A percentile compares a stretch with the other conserved stretches of the same genome.
Conservation (phyloP, 257 asterid genomes). For the Marsdenia floribunda region DNA sequence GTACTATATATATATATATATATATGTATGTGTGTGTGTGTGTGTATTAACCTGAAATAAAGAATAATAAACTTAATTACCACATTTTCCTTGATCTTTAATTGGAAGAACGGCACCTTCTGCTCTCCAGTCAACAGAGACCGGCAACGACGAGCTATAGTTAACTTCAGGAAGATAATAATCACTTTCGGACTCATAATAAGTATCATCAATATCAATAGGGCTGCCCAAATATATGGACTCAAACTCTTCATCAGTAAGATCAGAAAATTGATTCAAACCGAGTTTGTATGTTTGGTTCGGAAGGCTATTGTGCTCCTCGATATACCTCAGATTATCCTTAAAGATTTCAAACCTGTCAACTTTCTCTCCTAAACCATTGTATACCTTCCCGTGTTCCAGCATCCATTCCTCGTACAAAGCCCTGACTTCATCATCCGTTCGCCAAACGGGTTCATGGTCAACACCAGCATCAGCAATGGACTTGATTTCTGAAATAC, state of each 20-base stretch:
- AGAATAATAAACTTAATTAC: constrained; percentile 22
- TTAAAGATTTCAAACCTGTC: constrained; percentile 63
- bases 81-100: constrained; percentile 77
- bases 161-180: constrained; percentile 38
- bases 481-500: constrained; percentile 47
- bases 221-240: constrained; percentile 41
- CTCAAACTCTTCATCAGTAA: constrained; percentile 62
- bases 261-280: constrained; percentile 66
- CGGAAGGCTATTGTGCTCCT: constrained; percentile 46
- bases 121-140: constrained; percentile 70
- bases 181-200: constrained; percentile 28
- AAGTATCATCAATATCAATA: constrained; percentile 23
- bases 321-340: constrained; percentile 61
- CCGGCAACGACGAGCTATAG: constrained; percentile 44
- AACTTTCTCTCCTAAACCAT: constrained; percentile 59
- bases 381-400: constrained; percentile 51
- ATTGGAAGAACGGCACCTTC: constrained; percentile 60
- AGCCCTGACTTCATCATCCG: constrained; percentile 45
- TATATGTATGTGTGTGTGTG: too few species aligned
- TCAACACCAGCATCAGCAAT: constrained; percentile 28
- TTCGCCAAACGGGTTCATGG: constrained; percentile 5
- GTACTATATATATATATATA: too few species aligned
- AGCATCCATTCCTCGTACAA: constrained; percentile 66
- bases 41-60: not conserved
- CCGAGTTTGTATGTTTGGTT: constrained; percentile 53